phyloP scores from a whole-genome alignment of 2,329 filamentous ascomycete genomes.

The Arthrobotrys entomopaga region DNA sequence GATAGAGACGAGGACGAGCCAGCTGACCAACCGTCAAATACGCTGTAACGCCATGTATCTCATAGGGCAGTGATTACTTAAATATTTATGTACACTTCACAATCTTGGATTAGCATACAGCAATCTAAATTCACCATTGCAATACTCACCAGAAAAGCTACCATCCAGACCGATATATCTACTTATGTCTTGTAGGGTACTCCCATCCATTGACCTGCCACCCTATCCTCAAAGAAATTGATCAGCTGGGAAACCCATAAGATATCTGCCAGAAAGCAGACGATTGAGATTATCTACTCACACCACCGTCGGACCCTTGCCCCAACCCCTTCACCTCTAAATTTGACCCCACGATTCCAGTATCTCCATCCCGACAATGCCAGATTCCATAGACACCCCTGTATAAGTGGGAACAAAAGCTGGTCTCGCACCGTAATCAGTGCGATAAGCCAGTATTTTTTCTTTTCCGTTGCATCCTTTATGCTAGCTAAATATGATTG shows the following conservation, averaged over 20 bases:
- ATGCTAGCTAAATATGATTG: conserved; percentile 97
- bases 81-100: conserved; percentile 35
- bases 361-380: conserved; percentile 85
- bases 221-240: conserved; percentile 14
- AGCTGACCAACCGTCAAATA: conserved; percentile 5
- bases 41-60: background rate
- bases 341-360: conserved; percentile 82
- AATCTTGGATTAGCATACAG: background rate
- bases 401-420: conserved; percentile 85
- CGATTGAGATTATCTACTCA: conserved; percentile 11
- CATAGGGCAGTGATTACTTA: background rate
- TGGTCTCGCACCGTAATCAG: conserved; percentile 91
- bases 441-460: conserved; percentile 77
- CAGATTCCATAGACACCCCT: conserved; percentile 90
- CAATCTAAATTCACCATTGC: background rate
- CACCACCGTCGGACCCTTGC: conserved; percentile 88
- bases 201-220: conserved; percentile 52
- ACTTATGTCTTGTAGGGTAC: conserved; percentile 17
- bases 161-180: background rate
- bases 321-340: conserved; percentile 80
- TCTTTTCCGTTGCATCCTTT: conserved; percentile 71
- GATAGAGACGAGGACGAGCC: conserved; percentile 11
- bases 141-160: conserved; percentile 17
- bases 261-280: background rate
- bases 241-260: background rate